phyloP scores from a whole-genome alignment of 2,329 filamentous ascomycete genomes.

The Calonectria fujianensis region DNA sequence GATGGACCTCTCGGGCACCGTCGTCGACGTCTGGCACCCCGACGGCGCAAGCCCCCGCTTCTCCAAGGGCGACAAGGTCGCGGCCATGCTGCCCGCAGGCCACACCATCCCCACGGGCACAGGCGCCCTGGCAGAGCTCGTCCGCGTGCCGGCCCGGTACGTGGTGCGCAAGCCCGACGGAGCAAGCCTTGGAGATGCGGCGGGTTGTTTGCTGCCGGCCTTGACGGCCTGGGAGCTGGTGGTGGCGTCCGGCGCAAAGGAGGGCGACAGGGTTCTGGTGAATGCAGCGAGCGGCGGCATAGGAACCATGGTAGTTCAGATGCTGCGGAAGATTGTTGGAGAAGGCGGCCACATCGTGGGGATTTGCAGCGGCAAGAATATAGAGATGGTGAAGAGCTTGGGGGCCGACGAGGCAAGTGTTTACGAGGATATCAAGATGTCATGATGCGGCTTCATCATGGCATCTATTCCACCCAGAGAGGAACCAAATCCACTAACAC shows the following conservation, averaged over 20 bases:
- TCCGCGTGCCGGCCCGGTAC: constrained; percentile 60
- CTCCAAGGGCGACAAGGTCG: constrained; percentile 58
- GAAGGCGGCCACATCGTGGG: constrained; percentile 65
- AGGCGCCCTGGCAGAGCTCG: constrained; percentile 64
- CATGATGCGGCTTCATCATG: constrained; percentile 1
- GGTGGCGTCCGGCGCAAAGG: constrained; percentile 60
- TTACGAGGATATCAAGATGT: constrained; percentile 57
- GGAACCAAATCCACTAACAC: constrained; percentile 1
- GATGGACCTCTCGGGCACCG: constrained; percentile 47
- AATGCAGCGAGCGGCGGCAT: constrained; percentile 72
- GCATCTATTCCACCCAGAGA: background rate
- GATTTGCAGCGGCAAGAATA: constrained; percentile 69
- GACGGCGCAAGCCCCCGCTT: constrained; percentile 47
- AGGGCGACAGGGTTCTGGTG: constrained; percentile 65
- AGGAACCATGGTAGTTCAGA: constrained; percentile 68
- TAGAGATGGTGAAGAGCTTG: constrained; percentile 65
- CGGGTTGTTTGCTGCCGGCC: constrained; percentile 62
- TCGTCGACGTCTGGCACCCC: constrained; percentile 57
- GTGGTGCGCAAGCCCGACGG: constrained; percentile 58
- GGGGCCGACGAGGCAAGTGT: constrained; percentile 70
- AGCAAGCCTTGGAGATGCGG: constrained; percentile 58
- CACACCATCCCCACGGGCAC: constrained; percentile 59
- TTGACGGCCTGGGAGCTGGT: constrained; percentile 64
- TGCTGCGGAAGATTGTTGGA: constrained; percentile 62
- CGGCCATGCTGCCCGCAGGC: constrained; percentile 62